Evolutionary conservation across 768 basidiomycete species (phyloP).

Genomic region (Vararia minispora): DNA sequence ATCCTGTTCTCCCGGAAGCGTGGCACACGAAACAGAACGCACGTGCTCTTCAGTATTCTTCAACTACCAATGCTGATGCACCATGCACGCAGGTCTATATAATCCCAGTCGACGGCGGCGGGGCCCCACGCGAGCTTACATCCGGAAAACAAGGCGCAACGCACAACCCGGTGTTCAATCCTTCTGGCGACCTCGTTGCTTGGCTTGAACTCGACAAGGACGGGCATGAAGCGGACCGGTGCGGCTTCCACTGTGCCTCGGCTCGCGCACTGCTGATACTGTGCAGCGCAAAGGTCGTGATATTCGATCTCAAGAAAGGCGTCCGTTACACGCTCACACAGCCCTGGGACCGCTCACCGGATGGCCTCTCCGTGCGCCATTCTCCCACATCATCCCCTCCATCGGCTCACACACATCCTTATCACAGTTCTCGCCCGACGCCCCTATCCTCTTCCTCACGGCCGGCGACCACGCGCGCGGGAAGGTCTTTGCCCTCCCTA

Average conservation of each 20-base stretch:
- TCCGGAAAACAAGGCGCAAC: constrained; percentile 80
- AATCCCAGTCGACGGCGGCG: constrained; percentile 41
- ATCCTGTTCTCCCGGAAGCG: constrained; percentile 63
- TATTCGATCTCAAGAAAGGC: constrained; percentile 62
- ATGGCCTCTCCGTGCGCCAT: constrained; percentile 40
- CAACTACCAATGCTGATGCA: neutral
- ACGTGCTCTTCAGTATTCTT: neutral
- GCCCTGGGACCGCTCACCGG: constrained; percentile 77
- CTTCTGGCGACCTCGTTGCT: constrained; percentile 57
- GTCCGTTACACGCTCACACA: constrained; percentile 67
- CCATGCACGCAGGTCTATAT: constrained; percentile 48
- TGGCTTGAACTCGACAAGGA: constrained; percentile 86
- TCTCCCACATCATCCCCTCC: neutral
- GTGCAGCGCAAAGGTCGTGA: constrained; percentile 59
- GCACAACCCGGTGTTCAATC: constrained; percentile 58
- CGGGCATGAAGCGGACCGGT: constrained; percentile 85
- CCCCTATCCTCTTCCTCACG: constrained; percentile 55
- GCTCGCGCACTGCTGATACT: neutral
- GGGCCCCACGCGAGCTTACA: constrained; percentile 57
- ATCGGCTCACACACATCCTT: neutral
- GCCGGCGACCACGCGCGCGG: constrained; percentile 70
- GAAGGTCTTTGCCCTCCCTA: constrained; percentile 60
- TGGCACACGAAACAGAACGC: constrained; percentile 90
- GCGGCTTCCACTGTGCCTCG: neutral
- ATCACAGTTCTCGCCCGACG: constrained; percentile 63